phyloP scores from a whole-genome alignment of 2,329 filamentous ascomycete genomes.

The Fusarium verticillioides region DNA sequence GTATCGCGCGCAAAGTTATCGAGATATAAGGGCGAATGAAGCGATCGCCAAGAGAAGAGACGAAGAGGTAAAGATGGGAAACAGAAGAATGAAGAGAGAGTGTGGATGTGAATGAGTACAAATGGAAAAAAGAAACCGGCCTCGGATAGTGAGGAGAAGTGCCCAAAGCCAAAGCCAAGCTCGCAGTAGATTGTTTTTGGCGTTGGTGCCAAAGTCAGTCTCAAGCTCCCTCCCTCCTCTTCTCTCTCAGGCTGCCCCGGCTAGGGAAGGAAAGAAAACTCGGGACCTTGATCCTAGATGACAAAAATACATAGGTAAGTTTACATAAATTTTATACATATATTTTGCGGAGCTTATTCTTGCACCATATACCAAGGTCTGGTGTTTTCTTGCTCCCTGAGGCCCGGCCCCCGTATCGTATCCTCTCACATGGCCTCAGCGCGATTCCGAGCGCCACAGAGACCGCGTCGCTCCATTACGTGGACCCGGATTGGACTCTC shows the following conservation, averaged over 20 bases:
- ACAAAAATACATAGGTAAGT: no score
- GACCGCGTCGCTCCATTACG: constrained; percentile 42
- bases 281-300: no score
- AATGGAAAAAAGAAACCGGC: constrained; percentile 18
- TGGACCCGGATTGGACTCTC: constrained; percentile 35
- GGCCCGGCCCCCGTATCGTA: neutral
- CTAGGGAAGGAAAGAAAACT: no score
- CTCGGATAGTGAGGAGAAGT: constrained; percentile 19
- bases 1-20: neutral
- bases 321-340: no score
- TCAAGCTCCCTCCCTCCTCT: constrained; percentile 20
- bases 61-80: neutral
- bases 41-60: neutral
- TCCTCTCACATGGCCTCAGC: constrained; percentile 39
- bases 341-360: no score
- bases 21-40: neutral
- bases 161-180: constrained; percentile 19
- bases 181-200: constrained; percentile 26
- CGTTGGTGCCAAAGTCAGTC: constrained; percentile 37
- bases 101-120: constrained; percentile 20
- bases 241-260: no score
- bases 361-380: no score
- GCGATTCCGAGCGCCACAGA: constrained; percentile 37
- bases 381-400: no score
- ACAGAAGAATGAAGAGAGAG: neutral